phyloP scores from a whole-genome alignment of 2,329 filamentous ascomycete species.

The Penicillium rolfsii region DNA sequence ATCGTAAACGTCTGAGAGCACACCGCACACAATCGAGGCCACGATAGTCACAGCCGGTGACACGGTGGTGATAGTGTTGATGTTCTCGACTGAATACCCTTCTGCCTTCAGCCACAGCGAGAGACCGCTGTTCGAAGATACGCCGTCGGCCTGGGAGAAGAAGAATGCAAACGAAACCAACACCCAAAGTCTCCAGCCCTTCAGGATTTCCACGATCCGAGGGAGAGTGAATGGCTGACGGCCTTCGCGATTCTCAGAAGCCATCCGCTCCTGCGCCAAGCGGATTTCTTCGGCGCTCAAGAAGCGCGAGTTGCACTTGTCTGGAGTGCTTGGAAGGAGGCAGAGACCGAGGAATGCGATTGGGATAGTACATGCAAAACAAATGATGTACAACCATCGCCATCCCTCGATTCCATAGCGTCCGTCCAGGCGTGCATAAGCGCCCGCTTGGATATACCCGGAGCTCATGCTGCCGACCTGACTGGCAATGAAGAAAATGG shows the following conservation, averaged over 20 bases:
- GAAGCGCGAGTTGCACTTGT: constrained; percentile 26
- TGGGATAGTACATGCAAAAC: constrained; percentile 29
- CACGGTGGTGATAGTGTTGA: constrained; percentile 24
- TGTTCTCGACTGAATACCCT: constrained; percentile 26
- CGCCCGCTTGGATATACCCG: constrained; percentile 29
- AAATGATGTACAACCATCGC: constrained; percentile 28
- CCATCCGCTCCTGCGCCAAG: constrained; percentile 28
- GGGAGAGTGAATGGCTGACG: constrained; percentile 25
- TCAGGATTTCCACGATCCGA: constrained; percentile 19
- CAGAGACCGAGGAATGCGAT: constrained; percentile 29
- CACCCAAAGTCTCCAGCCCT: constrained; percentile 25
- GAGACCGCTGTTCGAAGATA: constrained; percentile 28
- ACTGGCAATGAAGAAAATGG: constrained; percentile 31
- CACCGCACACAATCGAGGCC: constrained; percentile 22
- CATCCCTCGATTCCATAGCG: constrained; percentile 24
- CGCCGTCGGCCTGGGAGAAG: constrained; percentile 30
- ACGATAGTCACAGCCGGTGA: constrained; percentile 24
- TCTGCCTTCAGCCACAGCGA: constrained; percentile 28
- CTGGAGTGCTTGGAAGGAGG: constrained; percentile 27
- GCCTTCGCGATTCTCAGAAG: constrained; percentile 25
- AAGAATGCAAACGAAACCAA: constrained; percentile 27
- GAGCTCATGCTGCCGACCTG: constrained; percentile 31
- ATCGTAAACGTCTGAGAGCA: constrained; percentile 23
- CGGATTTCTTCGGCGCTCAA: constrained; percentile 22
- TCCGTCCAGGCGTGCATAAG: constrained; percentile 24